These are phyloP conservation scores for Oenanthe sinensis DNA, from an alignment of 129 eudicot genomes.

Conservation along the genomic window DNA sequence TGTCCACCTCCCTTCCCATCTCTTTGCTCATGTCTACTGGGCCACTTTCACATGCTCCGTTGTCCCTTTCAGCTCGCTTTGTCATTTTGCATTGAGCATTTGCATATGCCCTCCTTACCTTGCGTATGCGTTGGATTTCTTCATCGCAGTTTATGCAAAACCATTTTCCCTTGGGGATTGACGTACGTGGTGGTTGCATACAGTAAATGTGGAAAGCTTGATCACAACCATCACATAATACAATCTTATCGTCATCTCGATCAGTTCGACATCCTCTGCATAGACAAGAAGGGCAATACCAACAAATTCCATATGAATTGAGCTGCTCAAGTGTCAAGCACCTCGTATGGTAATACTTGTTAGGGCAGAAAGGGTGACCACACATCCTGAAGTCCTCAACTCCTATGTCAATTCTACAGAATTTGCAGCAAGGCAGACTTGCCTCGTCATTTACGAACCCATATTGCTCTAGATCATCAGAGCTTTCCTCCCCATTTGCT, in stretches of 20 bases:
- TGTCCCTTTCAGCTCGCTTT: constrained; percentile 20
- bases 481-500: constrained; percentile 31
- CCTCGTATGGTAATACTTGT: constrained; percentile 54
- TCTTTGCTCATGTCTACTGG: background rate
- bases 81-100: constrained; percentile 26
- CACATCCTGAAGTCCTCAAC: constrained; percentile 47
- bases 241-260: constrained; percentile 70
- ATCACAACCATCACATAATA: constrained; percentile 89
- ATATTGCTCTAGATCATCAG: constrained; percentile 26
- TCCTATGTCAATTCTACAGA: constrained; percentile 43
- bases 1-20: constrained; percentile 17
- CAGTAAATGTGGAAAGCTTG: constrained; percentile 83
- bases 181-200: constrained; percentile 46
- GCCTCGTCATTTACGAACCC: constrained; percentile 17
- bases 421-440: constrained; percentile 29
- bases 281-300: constrained; percentile 95
- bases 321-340: constrained; percentile 59
- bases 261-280: constrained; percentile 74
- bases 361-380: constrained; percentile 56
- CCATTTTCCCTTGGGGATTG: constrained; percentile 77
- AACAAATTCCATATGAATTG: constrained; percentile 41
- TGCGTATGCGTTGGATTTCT: constrained; percentile 39
- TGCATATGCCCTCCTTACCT: constrained; percentile 31
- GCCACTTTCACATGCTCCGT: background rate
- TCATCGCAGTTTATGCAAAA: constrained; percentile 59